Evolutionary conservation across 441 rosid species (phyloP), one percentile per base, ranked within the genome.

Genomic region (Adansonia grandidieri): DNA sequence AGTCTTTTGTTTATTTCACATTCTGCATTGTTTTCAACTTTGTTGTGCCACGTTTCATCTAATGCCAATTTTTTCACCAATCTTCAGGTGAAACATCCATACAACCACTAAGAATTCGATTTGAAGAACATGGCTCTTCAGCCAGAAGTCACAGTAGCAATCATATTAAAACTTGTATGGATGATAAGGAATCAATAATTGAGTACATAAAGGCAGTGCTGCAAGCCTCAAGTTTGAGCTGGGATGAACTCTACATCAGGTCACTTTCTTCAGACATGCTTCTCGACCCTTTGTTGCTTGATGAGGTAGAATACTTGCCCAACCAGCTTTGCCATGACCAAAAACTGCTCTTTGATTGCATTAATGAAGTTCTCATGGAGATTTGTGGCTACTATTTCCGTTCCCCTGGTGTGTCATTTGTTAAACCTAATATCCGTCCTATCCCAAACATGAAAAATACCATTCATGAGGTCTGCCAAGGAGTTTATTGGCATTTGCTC

Each of bases 291-390:
- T 92, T 95, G 40, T 71, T 88, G 73, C 80, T 79, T 68, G 88
- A 89, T 47, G 91, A 88, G 77, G 83, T 88, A 68, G 86, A 89
- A 68, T 88, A 32, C 88, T 87, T 78, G 28, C 80, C 89, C 19
- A 86, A 85, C 85, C 86, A 83, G 61, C 88, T 92, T 80, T 89
- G 93, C 79, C 64, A 40, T 19, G 91, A 88, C 40, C 87, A 86
- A 76, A 85, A 87, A 69, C 94, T 94, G 42, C 86, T 94, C 58
- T 94, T 92, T 65, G 94, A 93, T 82, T 88, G 91, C 73, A 87
- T 94, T 74, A 91, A 91, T 32, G 99, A 96, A 83, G 95, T 87
- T 84, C 92, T 96, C 64, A 58, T 84, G 76, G 95, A 91, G 83
- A 82, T 93, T 53, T 77, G 80, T 50, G 50, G 51, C 22, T 66